These are phyloP conservation scores for Candida methanosorbosa DNA, from an alignment of 805 yeast species.

Conservation along the genomic window DNA sequence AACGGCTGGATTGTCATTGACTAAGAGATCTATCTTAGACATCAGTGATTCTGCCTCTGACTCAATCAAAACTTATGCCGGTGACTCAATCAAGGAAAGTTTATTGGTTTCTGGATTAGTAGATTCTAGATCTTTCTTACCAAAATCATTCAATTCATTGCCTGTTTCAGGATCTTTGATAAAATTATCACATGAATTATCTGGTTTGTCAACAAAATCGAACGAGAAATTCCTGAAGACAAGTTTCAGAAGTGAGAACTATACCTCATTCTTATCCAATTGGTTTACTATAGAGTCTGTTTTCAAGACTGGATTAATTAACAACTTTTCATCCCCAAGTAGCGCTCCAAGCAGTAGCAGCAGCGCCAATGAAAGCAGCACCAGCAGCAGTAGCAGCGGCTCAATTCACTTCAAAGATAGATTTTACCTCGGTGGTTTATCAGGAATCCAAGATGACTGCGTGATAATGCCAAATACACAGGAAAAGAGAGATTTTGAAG, in stretches of 20 bases:
- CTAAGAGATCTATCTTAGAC: conserved; percentile 47
- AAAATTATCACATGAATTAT: conserved; percentile 36
- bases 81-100: conserved; percentile 52
- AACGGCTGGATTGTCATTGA: conserved; percentile 48
- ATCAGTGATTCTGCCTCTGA: conserved; percentile 45
- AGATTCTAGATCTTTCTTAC: conserved; percentile 34
- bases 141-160: conserved; percentile 26
- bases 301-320: conserved; percentile 47
- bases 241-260: conserved; percentile 20
- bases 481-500: conserved; percentile 49
- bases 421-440: conserved; percentile 80
- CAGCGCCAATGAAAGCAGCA: too few relatives aligned
- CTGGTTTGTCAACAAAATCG: conserved; percentile 19
- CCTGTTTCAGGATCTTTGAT: conserved; percentile 37
- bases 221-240: conserved; percentile 29
- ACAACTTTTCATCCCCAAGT: conserved; percentile 22
- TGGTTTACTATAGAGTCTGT: conserved; percentile 41
- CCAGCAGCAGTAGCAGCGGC: conserved; percentile 13
- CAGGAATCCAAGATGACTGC: too few relatives aligned
- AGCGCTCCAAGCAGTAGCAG: neutral
- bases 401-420: conserved; percentile 63
- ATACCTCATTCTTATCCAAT: conserved; percentile 34
- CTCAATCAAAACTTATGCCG: conserved; percentile 48
- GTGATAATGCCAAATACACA: too few relatives aligned
- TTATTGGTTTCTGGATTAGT: conserved; percentile 32